Conservation (phyloP, 345 rosid species). For the Rhizophora apiculata region DNA sequence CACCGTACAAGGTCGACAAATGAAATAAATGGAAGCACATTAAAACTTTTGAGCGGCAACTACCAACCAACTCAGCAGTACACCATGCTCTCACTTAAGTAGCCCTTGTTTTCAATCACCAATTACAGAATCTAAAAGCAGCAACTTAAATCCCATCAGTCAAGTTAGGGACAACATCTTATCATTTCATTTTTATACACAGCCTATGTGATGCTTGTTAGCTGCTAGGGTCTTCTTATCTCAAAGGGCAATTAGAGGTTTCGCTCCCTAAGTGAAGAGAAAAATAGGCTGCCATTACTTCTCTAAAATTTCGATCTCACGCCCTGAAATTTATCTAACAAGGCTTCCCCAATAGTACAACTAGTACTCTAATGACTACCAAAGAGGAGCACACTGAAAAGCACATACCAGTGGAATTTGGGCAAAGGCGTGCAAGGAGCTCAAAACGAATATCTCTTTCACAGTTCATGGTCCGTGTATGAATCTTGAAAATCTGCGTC, state of each 20-base stretch:
- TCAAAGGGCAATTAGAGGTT: not conserved
- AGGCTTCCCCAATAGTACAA: no score
- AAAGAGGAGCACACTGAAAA: not conserved
- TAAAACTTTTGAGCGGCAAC: not conserved
- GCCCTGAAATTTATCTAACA: no score
- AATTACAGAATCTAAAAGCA: no score
- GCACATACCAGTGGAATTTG: conserved; percentile 74
- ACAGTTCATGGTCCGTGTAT: conserved; percentile 88
- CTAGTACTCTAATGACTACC: no score
- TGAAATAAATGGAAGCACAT: not conserved
- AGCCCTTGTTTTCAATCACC: no score
- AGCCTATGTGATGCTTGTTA: not conserved
- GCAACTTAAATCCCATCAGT: no score
- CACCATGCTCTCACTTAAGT: no score
- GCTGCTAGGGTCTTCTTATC: not conserved
- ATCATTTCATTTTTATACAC: not conserved
- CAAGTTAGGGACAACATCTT: no score
- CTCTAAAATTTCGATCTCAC: no score
- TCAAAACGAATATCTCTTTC: conserved; percentile 92
- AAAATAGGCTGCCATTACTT: not conserved
- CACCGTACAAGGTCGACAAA: conserved; percentile 10
- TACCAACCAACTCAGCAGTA: not conserved
- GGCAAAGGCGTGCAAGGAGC: conserved; percentile 89
- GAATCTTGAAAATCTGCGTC: conserved; percentile 89
- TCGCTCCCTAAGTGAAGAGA: not conserved